phyloP scores from a whole-genome alignment of 2,329 filamentous ascomycete genomes.

The Apiospora marii region DNA sequence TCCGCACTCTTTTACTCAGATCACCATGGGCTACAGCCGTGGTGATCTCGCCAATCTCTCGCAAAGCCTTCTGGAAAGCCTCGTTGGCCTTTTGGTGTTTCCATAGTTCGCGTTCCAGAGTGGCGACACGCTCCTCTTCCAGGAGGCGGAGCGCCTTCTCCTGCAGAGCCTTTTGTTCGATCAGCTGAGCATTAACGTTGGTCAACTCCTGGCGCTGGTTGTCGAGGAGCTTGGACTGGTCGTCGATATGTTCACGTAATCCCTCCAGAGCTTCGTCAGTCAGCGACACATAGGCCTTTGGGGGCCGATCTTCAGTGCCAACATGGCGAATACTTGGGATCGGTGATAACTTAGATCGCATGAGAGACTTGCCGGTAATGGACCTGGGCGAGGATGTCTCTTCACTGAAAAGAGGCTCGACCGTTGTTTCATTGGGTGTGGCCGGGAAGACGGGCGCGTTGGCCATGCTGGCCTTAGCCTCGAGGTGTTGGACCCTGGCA shows the following conservation, averaged over 20 bases:
- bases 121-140: slow-evolving; percentile 86
- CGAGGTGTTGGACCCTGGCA: slow-evolving; percentile 80
- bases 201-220: slow-evolving; percentile 86
- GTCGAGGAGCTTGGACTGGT: slow-evolving; percentile 91
- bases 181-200: slow-evolving; percentile 84
- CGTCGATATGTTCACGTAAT: slow-evolving; percentile 88
- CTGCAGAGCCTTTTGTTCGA: slow-evolving; percentile 85
- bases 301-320: slow-evolving; percentile 43
- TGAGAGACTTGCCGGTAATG: slow-evolving; percentile 51
- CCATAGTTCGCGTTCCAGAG: slow-evolving; percentile 90
- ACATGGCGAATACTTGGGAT: slow-evolving; percentile 48
- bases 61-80: slow-evolving; percentile 95
- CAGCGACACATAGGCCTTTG: slow-evolving; percentile 59
- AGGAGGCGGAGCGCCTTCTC: slow-evolving; percentile 83
- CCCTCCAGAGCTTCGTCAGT: slow-evolving; percentile 86
- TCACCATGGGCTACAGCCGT: slow-evolving; percentile 96
- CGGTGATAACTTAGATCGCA: slow-evolving; percentile 55
- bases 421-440: slow-evolving; percentile 76
- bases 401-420: slow-evolving; percentile 69
- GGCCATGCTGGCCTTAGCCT: slow-evolving; percentile 74
- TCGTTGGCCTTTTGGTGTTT: slow-evolving; percentile 98
- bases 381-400: slow-evolving; percentile 56
- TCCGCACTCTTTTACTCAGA: slow-evolving; percentile 94
- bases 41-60: slow-evolving; percentile 97
- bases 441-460: slow-evolving; percentile 72